phyloP scores from a whole-genome alignment of 1,284 basidiomycete genomes.

The Pholiota adiposa region DNA sequence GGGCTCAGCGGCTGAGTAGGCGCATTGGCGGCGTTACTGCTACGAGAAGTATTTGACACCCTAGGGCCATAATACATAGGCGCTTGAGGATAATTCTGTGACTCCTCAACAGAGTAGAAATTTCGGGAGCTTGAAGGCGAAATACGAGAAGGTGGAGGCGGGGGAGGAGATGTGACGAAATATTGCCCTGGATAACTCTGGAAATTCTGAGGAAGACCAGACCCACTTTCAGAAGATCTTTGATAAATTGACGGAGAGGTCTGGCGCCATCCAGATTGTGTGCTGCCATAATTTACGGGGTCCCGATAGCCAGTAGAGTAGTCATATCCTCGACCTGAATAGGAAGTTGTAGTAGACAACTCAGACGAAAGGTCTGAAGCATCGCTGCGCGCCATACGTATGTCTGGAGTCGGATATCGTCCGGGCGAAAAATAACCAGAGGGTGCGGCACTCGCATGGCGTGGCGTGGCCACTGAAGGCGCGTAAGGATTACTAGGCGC shows the following conservation, averaged over 20 bases:
- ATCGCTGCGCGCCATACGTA: conserved; percentile 20
- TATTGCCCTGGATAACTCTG: conserved; percentile 3
- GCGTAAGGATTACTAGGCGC: conserved; percentile 5
- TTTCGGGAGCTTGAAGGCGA: conserved; percentile 6
- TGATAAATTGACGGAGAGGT: conserved; percentile 4
- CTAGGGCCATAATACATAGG: background rate
- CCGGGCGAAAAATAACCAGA: background rate
- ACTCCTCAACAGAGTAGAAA: background rate
- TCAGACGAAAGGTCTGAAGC: conserved; percentile 11
- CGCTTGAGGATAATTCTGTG: background rate
- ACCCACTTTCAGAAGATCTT: background rate
- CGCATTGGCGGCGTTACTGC: background rate
- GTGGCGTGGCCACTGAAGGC: conserved; percentile 6
- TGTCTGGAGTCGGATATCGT: conserved; percentile 9
- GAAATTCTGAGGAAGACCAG: conserved; percentile 1
- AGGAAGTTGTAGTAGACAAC: conserved; percentile 14
- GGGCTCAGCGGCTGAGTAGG: conserved; percentile 8
- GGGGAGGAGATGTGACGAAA: conserved; percentile 2
- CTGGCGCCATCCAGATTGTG: conserved; percentile 10
- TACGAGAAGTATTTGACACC: background rate
- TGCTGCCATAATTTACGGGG: conserved; percentile 3
- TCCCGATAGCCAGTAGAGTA: conserved; percentile 2
- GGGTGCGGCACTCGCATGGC: conserved; percentile 4
- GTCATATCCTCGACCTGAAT: conserved; percentile 9
- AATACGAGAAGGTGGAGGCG: background rate